Percentiles rank a stretch among this genome's conserved stretches.
These are phyloP conservation scores for Gossypium bickii DNA, from an alignment of 345 rosid species.

Conservation along the genomic window DNA sequence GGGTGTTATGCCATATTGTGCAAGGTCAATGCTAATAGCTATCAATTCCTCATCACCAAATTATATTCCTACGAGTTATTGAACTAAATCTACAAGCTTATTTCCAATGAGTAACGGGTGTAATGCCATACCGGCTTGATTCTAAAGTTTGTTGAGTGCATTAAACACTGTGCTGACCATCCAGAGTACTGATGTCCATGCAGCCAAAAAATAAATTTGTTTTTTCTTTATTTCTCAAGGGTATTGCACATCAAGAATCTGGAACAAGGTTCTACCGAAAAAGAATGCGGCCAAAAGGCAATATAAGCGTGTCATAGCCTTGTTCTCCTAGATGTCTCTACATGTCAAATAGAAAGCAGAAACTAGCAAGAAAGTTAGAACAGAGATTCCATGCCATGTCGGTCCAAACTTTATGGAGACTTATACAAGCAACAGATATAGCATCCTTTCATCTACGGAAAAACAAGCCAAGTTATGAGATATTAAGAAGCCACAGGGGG, in stretches of 20 bases:
- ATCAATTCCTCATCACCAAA: background rate
- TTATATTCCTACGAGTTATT: background rate
- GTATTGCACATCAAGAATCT: background rate
- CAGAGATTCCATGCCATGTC: background rate
- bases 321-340: background rate
- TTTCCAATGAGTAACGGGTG: background rate
- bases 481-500: background rate
- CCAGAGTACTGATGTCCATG: background rate
- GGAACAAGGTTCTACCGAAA: background rate
- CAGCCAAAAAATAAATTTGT: background rate
- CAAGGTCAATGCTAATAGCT: background rate
- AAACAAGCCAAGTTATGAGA: background rate
- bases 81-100: background rate
- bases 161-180: background rate
- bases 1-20: background rate
- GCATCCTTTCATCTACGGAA: background rate
- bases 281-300: background rate
- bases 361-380: background rate
- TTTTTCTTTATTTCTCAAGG: constrained; percentile 1
- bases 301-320: background rate
- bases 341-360: background rate
- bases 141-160: background rate
- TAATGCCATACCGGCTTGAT: background rate
- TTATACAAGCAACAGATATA: background rate
- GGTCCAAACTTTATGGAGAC: background rate